phyloP scores from a whole-genome alignment of 2,329 filamentous ascomycete species.

The Fusarium stilboides region DNA sequence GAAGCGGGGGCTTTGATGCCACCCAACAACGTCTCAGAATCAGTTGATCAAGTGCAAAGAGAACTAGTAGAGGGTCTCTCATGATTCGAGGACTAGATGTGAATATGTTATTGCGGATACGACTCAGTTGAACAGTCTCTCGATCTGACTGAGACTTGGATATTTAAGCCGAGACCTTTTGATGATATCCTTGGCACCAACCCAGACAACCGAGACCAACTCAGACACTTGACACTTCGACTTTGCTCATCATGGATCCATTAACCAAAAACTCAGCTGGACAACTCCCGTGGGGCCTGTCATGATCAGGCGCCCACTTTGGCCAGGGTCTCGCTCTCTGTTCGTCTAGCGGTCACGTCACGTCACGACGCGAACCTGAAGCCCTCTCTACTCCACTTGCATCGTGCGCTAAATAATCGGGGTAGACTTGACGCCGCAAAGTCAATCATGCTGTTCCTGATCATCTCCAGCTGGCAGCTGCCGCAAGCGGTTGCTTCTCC shows the following conservation, averaged over 20 bases:
- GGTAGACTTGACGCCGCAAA: slow-evolving; percentile 24
- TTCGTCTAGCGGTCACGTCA: slow-evolving; percentile 33
- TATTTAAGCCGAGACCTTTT: slow-evolving; percentile 5
- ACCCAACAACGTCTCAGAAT: slow-evolving; percentile 36
- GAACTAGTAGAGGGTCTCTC: too few species aligned
- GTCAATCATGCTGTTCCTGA: slow-evolving; percentile 22
- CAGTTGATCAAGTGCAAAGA: slow-evolving; percentile 12
- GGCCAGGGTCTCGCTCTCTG: slow-evolving; percentile 32
- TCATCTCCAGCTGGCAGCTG: background rate
- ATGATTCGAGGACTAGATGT: background rate
- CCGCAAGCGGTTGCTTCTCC: slow-evolving; percentile 16
- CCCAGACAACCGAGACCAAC: slow-evolving; percentile 2
- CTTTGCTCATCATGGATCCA: slow-evolving; percentile 1
- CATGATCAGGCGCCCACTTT: slow-evolving; percentile 42
- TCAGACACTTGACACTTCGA: background rate
- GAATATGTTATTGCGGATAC: background rate
- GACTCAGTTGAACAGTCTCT: background rate
- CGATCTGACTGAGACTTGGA: background rate
- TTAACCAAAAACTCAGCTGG: slow-evolving; percentile 27
- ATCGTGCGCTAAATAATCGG: slow-evolving; percentile 21
- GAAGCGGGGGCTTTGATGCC: slow-evolving; percentile 5
- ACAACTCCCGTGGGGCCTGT: slow-evolving; percentile 27
- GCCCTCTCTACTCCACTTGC: slow-evolving; percentile 15
- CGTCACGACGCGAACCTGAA: slow-evolving; percentile 36
- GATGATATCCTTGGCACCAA: background rate